Base-by-base conservation (phyloP, 306 rosid genomes). In the Abrus precatorius region DNA sequence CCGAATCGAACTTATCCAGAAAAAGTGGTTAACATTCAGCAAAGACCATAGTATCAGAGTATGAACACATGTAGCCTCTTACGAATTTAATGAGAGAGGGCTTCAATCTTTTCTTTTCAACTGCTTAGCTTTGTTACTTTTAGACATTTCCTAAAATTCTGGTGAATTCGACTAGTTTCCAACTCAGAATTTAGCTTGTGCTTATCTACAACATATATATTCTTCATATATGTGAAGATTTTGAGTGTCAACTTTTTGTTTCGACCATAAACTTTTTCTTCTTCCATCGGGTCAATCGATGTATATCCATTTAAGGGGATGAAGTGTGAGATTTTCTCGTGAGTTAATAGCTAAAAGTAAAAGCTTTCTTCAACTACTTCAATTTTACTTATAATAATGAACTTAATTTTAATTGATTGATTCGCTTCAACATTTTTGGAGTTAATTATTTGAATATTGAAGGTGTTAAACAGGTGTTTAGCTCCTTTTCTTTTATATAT, bases 111-210 rank as follows among this genome's bases (percentile, higher is more conserved):
- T 65, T 28, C 28, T 38, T 40, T 29, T 68, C 82, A 68, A 43
- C 40, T 36, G n/a, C 41, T 64, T 50, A 36, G 81, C 66, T 36
- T 9, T 30, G 41, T 30, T 34, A 68, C 48, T 69, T 78, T 56
- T 40, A 52, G 40, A 41, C 56, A 68, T 67, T 38, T 34, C 27
- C 12, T 48, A 60, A 70, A 78, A 47, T 13, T 59, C 2, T 7
- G 56, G 70, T 45, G 77, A 45, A 69, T 57, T 45, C 1, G 27
- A 67, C 74, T 65, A 53, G 57, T 55, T 1, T 74, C 85, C 85
- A 74, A 66, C 85, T 74, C 80, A 54, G 76, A 55, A 12, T 74
- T 11, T 63, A 64, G 66, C 9, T 44, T 75, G 71, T 66, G 71
- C 81, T 75, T 81, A 81, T 81, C 85, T 20, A n/a, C 40, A 45